Conservation (phyloP, 371 early-diverging fungal species). For the Cokeromyces recurvatus region DNA sequence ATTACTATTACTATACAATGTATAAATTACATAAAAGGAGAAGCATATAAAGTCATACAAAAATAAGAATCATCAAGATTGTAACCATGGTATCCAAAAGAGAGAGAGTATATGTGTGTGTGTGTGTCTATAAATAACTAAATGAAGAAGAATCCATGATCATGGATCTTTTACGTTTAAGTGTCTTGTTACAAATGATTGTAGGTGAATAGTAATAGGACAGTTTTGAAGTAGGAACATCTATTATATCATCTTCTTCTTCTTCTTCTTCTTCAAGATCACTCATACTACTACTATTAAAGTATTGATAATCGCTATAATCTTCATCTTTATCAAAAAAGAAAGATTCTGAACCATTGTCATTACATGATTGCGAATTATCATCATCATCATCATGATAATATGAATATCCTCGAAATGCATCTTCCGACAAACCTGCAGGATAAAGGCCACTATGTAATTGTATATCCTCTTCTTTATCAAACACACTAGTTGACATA, state of each 20-base stretch:
- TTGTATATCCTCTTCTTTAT: constrained; percentile 15
- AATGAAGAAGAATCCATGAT: background rate
- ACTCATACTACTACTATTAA: too few species aligned
- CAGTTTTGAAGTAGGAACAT: background rate
- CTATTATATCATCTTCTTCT: background rate
- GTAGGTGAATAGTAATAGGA: background rate
- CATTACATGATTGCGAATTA: too few species aligned
- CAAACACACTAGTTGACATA: constrained; percentile 20
- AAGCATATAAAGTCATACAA: too few species aligned
- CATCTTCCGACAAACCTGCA: constrained; percentile 8
- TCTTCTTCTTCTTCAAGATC: background rate
- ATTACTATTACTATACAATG: too few species aligned
- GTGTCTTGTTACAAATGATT: background rate
- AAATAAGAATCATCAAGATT: too few species aligned
- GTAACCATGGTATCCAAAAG: too few species aligned
- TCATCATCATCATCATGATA: background rate
- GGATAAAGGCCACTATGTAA: too few species aligned
- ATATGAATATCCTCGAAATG: constrained; percentile 21
- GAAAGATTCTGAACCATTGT: constrained; percentile 9
- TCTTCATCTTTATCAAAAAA: constrained; percentile 5
- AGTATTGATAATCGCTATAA: constrained; percentile 6
- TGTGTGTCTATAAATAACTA: background rate
- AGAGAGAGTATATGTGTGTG: too few species aligned
- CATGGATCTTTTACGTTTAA: background rate
- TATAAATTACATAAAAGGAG: too few species aligned